Evolutionary conservation across 495 filamentous ascomycete genomes (phyloP).

Genomic region (Aspergillus olivimuriae): DNA sequence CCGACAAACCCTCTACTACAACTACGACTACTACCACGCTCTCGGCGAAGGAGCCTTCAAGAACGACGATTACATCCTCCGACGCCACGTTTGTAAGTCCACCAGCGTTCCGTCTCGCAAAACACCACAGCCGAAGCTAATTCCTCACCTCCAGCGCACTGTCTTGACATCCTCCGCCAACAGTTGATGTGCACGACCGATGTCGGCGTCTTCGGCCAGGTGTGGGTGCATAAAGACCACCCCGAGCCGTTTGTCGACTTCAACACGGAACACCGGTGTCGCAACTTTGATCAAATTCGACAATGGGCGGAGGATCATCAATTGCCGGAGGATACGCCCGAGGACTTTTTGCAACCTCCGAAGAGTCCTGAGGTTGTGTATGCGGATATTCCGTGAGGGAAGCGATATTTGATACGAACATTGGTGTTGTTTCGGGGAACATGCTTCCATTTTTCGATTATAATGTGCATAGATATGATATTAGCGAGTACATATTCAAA

Average conservation of each 20-base stretch:
- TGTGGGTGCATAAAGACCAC: slow-evolving; percentile 40
- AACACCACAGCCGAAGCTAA: neutral
- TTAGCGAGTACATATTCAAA: too few relatives aligned
- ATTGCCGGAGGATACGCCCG: slow-evolving; percentile 28
- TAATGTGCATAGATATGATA: too few relatives aligned
- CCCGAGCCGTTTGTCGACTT: slow-evolving; percentile 49
- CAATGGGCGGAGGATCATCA: slow-evolving; percentile 46
- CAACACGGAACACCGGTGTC: slow-evolving; percentile 48
- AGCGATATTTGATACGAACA: neutral
- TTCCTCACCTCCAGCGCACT: slow-evolving; percentile 36
- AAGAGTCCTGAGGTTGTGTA: slow-evolving; percentile 29
- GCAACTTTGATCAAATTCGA: slow-evolving; percentile 48
- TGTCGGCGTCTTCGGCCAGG: slow-evolving; percentile 45
- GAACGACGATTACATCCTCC: slow-evolving; percentile 44
- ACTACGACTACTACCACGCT: slow-evolving; percentile 49
- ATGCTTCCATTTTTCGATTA: neutral
- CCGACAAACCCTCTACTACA: slow-evolving; percentile 49
- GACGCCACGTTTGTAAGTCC: slow-evolving; percentile 42
- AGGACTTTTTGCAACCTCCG: slow-evolving; percentile 39
- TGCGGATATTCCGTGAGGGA: slow-evolving; percentile 27
- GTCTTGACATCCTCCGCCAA: slow-evolving; percentile 49
- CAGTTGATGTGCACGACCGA: slow-evolving; percentile 52
- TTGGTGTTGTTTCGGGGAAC: too few relatives aligned
- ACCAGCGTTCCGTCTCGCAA: neutral
- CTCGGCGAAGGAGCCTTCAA: slow-evolving; percentile 41